A percentile compares a stretch with the other conserved stretches of the same genome.
Evolutionary conservation across 768 basidiomycete genomes (phyloP).

Genomic region (Phylloporus sp.): DNA sequence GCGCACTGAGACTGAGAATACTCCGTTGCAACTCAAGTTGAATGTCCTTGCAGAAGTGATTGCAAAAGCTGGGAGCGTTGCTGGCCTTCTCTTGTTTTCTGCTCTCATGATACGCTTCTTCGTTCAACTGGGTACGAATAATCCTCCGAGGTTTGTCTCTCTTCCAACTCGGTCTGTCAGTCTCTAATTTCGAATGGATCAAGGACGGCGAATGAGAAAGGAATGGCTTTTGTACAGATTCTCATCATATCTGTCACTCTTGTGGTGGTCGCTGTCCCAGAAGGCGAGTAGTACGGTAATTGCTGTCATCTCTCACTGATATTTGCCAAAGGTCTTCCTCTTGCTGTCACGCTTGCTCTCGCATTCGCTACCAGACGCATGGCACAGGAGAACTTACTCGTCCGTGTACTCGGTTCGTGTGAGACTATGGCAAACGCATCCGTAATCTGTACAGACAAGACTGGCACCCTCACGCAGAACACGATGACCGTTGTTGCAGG

Average conservation of each 20-base stretch:
- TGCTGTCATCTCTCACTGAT: background rate
- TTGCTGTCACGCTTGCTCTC: conserved; percentile 93
- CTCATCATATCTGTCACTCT: conserved; percentile 92
- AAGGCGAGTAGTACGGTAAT: conserved; percentile 41
- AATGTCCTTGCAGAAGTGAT: conserved; percentile 93
- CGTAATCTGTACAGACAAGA: conserved; percentile 94
- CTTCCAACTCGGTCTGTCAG: background rate
- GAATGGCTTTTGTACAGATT: conserved; percentile 86
- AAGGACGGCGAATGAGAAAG: conserved; percentile 75
- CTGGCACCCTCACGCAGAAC: conserved; percentile 94
- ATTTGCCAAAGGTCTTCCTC: conserved; percentile 62
- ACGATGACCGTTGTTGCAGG: conserved; percentile 95
- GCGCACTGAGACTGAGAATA: conserved; percentile 80
- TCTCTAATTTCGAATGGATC: conserved; percentile 7
- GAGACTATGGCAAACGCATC: conserved; percentile 99
- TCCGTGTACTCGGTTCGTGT: conserved; percentile 92
- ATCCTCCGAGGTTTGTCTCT: conserved; percentile 49
- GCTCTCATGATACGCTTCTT: conserved; percentile 94
- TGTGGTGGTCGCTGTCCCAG: conserved; percentile 85
- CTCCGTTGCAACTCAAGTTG: conserved; percentile 90
- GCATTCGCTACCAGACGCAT: conserved; percentile 99
- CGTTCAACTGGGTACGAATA: conserved; percentile 66
- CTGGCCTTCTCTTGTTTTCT: conserved; percentile 75
- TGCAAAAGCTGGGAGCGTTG: conserved; percentile 80
- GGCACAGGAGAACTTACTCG: conserved; percentile 91